These are phyloP conservation scores for Myrica gale DNA, from an alignment of 306 rosid species.

Conservation along the genomic window DNA sequence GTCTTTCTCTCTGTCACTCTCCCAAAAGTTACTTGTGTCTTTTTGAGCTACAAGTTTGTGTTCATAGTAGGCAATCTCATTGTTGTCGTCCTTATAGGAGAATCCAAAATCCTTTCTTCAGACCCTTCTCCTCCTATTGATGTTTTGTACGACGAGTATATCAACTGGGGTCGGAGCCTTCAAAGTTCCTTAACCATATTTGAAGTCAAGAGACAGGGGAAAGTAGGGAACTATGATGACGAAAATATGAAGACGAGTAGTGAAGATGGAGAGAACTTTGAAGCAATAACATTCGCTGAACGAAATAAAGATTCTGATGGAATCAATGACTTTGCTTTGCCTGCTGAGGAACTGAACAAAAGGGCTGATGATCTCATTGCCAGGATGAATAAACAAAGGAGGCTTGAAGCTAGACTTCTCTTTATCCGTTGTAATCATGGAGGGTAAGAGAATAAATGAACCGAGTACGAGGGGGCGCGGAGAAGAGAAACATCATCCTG, in stretches of 20 bases:
- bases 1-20: conserved; percentile 19
- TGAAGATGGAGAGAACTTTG: conserved; percentile 18
- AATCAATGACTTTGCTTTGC: conserved; percentile 12
- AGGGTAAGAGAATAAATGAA: neutral
- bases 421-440: conserved; percentile 21
- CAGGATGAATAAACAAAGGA: conserved; percentile 62
- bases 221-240: conserved; percentile 8
- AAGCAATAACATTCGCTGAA: conserved; percentile 18
- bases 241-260: conserved; percentile 23
- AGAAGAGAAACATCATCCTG: neutral
- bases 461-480: neutral
- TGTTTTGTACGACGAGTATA: conserved; percentile 44
- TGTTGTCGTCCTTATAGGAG: conserved; percentile 42
- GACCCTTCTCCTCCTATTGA: conserved; percentile 31
- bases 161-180: conserved; percentile 29
- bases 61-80: conserved; percentile 51
- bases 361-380: conserved; percentile 91
- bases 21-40: conserved; percentile 21
- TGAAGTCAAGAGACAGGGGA: conserved; percentile 14
- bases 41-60: conserved; percentile 41
- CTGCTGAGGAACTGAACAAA: conserved; percentile 54
- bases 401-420: conserved; percentile 54
- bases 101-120: conserved; percentile 52
- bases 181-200: conserved; percentile 16
- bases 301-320: conserved; percentile 12